Evolutionary conservation across 2,329 filamentous ascomycete genomes (phyloP).

Genomic region (Xenoacremonium recifei): DNA sequence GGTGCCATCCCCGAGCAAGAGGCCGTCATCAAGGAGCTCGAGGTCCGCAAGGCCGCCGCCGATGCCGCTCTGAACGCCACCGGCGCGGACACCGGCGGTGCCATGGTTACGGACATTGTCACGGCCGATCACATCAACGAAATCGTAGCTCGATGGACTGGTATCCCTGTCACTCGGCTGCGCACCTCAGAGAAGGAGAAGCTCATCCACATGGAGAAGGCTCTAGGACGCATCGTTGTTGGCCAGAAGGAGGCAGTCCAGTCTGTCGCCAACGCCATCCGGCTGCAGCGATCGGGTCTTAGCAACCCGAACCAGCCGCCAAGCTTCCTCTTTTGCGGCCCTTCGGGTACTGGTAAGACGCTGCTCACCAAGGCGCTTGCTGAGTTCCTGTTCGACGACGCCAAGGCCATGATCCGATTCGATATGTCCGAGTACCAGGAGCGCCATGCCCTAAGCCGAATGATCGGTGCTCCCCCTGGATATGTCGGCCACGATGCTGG

Average conservation of each 20-base stretch:
- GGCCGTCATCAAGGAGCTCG: conserved; percentile 73
- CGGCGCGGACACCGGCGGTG: conserved; percentile 58
- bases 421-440: conserved; percentile 99
- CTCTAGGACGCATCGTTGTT: conserved; percentile 79
- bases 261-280: conserved; percentile 93
- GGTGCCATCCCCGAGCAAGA: conserved; percentile 96
- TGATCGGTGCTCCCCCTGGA: conserved; percentile 96
- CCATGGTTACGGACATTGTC: conserved; percentile 88
- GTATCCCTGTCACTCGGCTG: conserved; percentile 91
- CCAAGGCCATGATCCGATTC: conserved; percentile 97
- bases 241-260: conserved; percentile 92
- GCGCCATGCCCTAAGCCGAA: conserved; percentile 88
- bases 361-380: conserved; percentile 94
- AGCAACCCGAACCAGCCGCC: conserved; percentile 95
- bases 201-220: conserved; percentile 93
- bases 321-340: conserved; percentile 98
- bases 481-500: conserved; percentile 97
- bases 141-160: conserved; percentile 96
- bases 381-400: conserved; percentile 96
- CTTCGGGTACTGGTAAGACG: conserved; percentile 97
- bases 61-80: conserved; percentile 66
- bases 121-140: conserved; percentile 99
- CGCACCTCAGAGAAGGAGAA: conserved; percentile 98
- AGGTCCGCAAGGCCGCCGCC: conserved; percentile 74
- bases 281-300: conserved; percentile 90